phyloP scores from a whole-genome alignment of 2,329 filamentous ascomycete species.

The Trichoderma aggressivum region DNA sequence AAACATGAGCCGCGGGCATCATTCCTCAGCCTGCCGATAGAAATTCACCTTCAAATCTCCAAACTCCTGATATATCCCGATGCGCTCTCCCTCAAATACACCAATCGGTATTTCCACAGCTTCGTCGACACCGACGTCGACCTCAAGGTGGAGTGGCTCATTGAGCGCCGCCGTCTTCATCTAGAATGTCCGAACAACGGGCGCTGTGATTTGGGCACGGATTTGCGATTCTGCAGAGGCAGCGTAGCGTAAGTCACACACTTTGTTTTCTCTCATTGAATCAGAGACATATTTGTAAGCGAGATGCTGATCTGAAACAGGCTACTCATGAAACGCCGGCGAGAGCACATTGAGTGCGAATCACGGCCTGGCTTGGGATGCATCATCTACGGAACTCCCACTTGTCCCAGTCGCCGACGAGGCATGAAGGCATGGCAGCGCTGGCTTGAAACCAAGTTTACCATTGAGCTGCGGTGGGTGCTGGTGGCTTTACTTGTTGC shows the following conservation, averaged over 20 bases:
- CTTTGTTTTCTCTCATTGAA: neutral
- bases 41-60: constrained; percentile 64
- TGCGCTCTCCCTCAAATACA: constrained; percentile 67
- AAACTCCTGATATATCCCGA: constrained; percentile 64
- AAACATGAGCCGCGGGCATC: neutral
- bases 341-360: constrained; percentile 61
- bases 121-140: constrained; percentile 63
- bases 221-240: constrained; percentile 57
- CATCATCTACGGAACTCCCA: constrained; percentile 49
- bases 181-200: constrained; percentile 62
- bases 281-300: neutral
- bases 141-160: constrained; percentile 67
- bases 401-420: constrained; percentile 44
- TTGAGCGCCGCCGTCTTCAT: constrained; percentile 59
- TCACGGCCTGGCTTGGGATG: constrained; percentile 55
- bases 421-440: constrained; percentile 44
- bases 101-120: constrained; percentile 58
- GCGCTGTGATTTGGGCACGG: constrained; percentile 56
- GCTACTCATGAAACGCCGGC: constrained; percentile 55
- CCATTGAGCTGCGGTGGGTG: constrained; percentile 49
- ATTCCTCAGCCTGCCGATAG: constrained; percentile 56
- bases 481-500: constrained; percentile 42
- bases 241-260: constrained; percentile 50
- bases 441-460: constrained; percentile 44
- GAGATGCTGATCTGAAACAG: constrained; percentile 30